Percentiles rank a stretch among this genome's conserved stretches.
Evolutionary conservation across 140 eudicot genomes (phyloP).

Genomic region (Erigeron philadelphicus): DNA sequence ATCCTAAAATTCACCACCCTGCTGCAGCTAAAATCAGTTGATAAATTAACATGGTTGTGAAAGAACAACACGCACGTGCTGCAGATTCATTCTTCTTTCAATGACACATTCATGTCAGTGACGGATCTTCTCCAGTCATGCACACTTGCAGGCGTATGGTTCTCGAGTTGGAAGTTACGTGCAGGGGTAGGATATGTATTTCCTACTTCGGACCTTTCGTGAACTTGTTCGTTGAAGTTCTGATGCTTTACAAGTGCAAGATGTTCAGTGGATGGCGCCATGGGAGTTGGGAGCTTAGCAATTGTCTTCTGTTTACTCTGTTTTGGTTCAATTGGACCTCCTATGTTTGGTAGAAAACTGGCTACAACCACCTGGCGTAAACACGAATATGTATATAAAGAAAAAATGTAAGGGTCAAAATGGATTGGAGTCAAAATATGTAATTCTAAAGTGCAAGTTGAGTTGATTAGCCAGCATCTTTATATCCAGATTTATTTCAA

Average conservation of each 20-base stretch:
- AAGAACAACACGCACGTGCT: neutral
- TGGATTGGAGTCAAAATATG: neutral
- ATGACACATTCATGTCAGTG: slow-evolving; percentile 66
- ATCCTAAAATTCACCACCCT: slow-evolving; percentile 17
- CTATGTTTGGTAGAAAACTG: slow-evolving; percentile 61
- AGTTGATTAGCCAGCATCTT: slow-evolving; percentile 1
- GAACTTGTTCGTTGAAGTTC: slow-evolving; percentile 18
- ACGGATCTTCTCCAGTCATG: slow-evolving; percentile 42
- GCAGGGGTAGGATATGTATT: slow-evolving; percentile 28
- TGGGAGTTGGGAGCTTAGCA: slow-evolving; percentile 8
- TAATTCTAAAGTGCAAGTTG: neutral
- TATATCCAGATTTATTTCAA: neutral
- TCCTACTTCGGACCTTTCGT: slow-evolving; percentile 1
- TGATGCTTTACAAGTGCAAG: slow-evolving; percentile 24
- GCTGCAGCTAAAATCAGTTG: slow-evolving; percentile 17
- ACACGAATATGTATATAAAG: neutral
- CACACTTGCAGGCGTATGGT: slow-evolving; percentile 27
- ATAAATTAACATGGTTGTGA: slow-evolving; percentile 19
- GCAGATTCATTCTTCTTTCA: slow-evolving; percentile 26
- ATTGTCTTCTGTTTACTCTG: slow-evolving; percentile 24
- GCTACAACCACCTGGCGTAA: slow-evolving; percentile 50
- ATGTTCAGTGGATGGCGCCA: slow-evolving; percentile 18
- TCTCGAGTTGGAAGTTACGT: slow-evolving; percentile 27
- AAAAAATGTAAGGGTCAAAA: neutral
- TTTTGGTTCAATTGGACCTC: slow-evolving; percentile 35